Evolutionary conservation across 2,329 filamentous ascomycete species (phyloP), one percentile per base, ranked within the genome.

Genomic region (Lasiodiplodia gonubiensis): DNA sequence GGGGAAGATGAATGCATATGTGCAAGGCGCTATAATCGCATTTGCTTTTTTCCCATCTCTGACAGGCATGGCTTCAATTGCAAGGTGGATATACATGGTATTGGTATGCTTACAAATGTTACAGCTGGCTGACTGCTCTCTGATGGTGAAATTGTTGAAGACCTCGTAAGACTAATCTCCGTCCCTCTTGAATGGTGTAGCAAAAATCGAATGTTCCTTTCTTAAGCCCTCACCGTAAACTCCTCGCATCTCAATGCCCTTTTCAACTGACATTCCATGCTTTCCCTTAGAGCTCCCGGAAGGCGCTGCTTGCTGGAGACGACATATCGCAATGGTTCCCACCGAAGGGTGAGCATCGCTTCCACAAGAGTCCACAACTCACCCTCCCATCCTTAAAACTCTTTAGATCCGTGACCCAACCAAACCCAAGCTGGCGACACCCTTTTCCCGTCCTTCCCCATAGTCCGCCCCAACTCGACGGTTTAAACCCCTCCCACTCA

Each of bases 51-150:
- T n/a, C 2, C 10, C 30, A 25, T 39, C n/a, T 10, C 12, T 21
- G 23, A 14, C 11, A 21, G 18, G 33, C 11, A 6, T 10, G 27
- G 30, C 7, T 16, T 33, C 18, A 23, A 21, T 35, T 37, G 30
- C 18, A 39, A 39, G 11, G 30, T 39, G 53, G 25, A 35, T 37
- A 55, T 55, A 55, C 30, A 55, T 55, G 16, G 18, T 55, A 37
- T 21, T 55, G 53, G 53, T 55, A 55, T 55, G 37, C 53, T 46
- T 55, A 55, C 53, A 55, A 37, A n/a, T 55, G 30, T 35, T 55
- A 21, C 53, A 39, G 18, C n/a, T 6, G n/a, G 18, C 27, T 4
- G 12, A 25, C 6, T 18, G 21, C 11, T 18, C 21, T 52, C 11
- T 27, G 12, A 27, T 8, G 10, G 6, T 18, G 42, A n/a, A 11